Conservation (phyloP, 2,329 filamentous ascomycete genomes). For the Coniella vitis region DNA sequence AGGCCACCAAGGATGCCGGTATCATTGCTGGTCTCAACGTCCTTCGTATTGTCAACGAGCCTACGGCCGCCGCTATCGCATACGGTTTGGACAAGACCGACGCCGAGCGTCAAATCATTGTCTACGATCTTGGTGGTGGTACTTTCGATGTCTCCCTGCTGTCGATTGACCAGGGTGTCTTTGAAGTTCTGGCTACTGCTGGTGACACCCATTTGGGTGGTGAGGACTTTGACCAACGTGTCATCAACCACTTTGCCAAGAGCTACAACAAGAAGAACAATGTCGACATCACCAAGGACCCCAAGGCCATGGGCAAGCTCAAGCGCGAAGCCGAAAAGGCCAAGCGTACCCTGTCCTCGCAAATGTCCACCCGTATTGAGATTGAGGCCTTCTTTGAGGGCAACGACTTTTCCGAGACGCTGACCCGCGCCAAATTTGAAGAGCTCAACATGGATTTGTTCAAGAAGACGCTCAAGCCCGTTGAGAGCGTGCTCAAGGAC, state of each 20-base stretch:
- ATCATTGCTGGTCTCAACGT: slow-evolving; percentile 89
- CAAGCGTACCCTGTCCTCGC: slow-evolving; percentile 93
- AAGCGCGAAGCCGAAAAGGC: slow-evolving; percentile 99
- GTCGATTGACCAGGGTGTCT: slow-evolving; percentile 85
- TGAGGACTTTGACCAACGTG: slow-evolving; percentile 97
- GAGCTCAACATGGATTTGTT: slow-evolving; percentile 98
- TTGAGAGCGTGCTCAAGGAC: slow-evolving; percentile 97
- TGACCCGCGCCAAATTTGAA: slow-evolving; percentile 98
- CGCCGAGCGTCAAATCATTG: slow-evolving; percentile 80
- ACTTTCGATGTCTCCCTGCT: slow-evolving; percentile 92
- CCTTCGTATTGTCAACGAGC: slow-evolving; percentile 94
- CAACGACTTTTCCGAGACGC: slow-evolving; percentile 96
- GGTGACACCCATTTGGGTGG: slow-evolving; percentile 97
- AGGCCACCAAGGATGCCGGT: slow-evolving; percentile 94
- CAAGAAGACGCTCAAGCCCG: slow-evolving; percentile 98
- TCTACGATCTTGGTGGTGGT: slow-evolving; percentile 91
- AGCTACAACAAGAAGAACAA: slow-evolving; percentile 97
- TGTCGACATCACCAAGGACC: slow-evolving; percentile 87
- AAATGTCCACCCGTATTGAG: slow-evolving; percentile 89
- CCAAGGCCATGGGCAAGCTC: slow-evolving; percentile 98
- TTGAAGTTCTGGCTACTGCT: slow-evolving; percentile 89
- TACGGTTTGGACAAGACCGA: slow-evolving; percentile 87
- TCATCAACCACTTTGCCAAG: slow-evolving; percentile 96
- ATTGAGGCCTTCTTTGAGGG: slow-evolving; percentile 96
- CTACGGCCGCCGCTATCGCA: slow-evolving; percentile 89